Evolutionary conservation across 805 yeast genomes (phyloP).

Genomic region (Metschnikowia santaceciliae): DNA sequence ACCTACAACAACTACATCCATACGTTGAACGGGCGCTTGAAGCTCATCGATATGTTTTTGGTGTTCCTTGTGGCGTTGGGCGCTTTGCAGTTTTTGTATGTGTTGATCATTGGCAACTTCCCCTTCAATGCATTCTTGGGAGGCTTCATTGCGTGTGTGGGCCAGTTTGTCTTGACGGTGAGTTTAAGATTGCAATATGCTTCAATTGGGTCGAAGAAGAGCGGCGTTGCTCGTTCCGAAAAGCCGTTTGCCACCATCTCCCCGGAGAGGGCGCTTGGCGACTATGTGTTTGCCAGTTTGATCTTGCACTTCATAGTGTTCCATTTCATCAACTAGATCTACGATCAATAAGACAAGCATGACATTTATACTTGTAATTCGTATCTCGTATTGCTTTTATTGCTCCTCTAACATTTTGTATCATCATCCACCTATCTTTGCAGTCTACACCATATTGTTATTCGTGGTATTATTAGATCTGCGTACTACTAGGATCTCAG

Average conservation of each 20-base stretch:
- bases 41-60: conserved; percentile 75
- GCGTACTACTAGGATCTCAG: no score
- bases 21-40: conserved; percentile 44
- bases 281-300: conserved; percentile 81
- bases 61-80: conserved; percentile 73
- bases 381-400: no score
- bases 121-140: conserved; percentile 97
- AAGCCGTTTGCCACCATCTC: conserved; percentile 15
- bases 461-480: no score
- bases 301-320: conserved; percentile 82
- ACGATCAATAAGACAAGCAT: background rate
- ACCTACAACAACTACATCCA: conserved; percentile 33
- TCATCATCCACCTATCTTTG: no score
- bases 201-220: conserved; percentile 7
- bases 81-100: conserved; percentile 72
- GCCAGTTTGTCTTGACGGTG: conserved; percentile 88
- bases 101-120: conserved; percentile 75
- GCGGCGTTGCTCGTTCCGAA: background rate
- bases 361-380: background rate
- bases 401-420: no score
- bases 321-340: conserved; percentile 79
- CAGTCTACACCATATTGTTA: no score
- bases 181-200: conserved; percentile 70
- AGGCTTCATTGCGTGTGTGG: conserved; percentile 89
- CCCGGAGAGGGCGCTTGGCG: conserved; percentile 73